phyloP scores from a whole-genome alignment of 345 rosid species.

The Odontarrhena argentea region DNA sequence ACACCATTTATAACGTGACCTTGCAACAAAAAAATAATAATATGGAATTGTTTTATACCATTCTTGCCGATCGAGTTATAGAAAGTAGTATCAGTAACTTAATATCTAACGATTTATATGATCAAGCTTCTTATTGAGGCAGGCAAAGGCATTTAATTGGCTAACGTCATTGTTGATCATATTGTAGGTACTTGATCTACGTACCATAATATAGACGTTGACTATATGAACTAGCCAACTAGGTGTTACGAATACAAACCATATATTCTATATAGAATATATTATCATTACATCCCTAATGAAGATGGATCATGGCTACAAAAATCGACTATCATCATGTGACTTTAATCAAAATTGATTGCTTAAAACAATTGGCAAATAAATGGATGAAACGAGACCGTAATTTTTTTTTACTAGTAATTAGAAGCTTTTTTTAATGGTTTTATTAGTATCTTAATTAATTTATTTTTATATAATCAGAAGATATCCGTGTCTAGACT shows the following conservation, averaged over 20 bases:
- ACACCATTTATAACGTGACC: too few species aligned
- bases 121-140: constrained; percentile 1
- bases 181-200: constrained; percentile 29
- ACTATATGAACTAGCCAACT: constrained; percentile 19
- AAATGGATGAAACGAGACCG: not conserved
- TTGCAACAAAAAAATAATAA: too few species aligned
- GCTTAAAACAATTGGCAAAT: not conserved
- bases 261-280: not conserved
- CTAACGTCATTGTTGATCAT: constrained; percentile 21
- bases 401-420: too few species aligned
- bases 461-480: too few species aligned
- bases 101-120: not conserved
- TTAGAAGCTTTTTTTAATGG: too few species aligned
- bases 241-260: constrained; percentile 16
- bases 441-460: too few species aligned
- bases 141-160: constrained; percentile 25
- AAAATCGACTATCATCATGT: constrained; percentile 12
- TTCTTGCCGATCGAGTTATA: not conserved
- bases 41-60: too few species aligned
- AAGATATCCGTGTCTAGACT: too few species aligned
- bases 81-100: not conserved
- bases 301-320: constrained; percentile 3
- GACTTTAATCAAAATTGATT: not conserved
- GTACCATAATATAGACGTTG: constrained; percentile 23
- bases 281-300: not conserved